Evolutionary conservation across 352 stramenopile genomes (phyloP).

Genomic region (Pythium coloratum): DNA sequence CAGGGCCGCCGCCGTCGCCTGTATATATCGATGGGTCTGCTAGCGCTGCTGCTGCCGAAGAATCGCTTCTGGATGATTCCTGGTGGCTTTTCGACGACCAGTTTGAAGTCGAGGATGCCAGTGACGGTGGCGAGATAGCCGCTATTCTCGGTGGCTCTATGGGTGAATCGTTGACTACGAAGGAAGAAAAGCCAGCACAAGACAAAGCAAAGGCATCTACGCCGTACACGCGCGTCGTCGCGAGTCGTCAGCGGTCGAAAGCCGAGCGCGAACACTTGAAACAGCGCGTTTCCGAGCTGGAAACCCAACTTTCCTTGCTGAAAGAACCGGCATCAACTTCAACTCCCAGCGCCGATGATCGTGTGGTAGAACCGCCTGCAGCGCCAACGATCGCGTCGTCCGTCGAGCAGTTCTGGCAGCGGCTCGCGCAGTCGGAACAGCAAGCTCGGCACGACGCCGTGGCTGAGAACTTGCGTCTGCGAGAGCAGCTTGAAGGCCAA

Average conservation of each 20-base stretch:
- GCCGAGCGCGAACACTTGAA: conserved; percentile 13
- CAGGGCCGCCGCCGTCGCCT: too few species aligned
- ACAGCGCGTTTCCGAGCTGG: conserved; percentile 9
- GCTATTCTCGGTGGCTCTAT: background rate
- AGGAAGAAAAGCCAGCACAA: background rate
- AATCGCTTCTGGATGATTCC: background rate
- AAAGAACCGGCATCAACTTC: background rate
- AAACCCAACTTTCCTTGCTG: background rate
- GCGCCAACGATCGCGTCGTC: background rate
- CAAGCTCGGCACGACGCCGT: conserved; percentile 9
- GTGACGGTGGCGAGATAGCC: background rate
- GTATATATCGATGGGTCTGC: background rate
- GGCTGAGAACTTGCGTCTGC: conserved; percentile 12
- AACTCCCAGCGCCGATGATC: background rate
- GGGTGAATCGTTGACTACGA: background rate
- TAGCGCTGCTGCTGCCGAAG: background rate
- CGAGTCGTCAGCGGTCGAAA: conserved; percentile 9
- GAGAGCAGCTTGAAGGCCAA: conserved; percentile 6
- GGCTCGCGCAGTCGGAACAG: conserved; percentile 5
- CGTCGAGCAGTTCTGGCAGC: conserved; percentile 16
- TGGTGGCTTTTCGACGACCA: conserved; percentile 7
- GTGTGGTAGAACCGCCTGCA: background rate
- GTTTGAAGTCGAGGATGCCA: background rate
- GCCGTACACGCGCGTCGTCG: conserved; percentile 6
- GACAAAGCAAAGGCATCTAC: background rate